Evolutionary conservation across 306 rosid genomes (phyloP).

Genomic region (Rubus parviflorus): DNA sequence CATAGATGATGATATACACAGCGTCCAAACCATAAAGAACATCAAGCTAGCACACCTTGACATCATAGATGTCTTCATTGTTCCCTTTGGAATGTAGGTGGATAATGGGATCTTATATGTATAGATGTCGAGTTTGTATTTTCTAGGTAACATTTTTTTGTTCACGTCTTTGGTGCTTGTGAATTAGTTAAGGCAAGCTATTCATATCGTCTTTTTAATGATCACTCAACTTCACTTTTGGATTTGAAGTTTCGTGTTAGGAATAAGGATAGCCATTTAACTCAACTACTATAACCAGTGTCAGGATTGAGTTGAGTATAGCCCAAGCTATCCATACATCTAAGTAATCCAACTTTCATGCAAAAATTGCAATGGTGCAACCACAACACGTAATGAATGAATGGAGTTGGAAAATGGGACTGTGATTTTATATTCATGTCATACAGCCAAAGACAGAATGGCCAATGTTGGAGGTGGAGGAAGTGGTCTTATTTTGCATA

Average conservation of each 20-base stretch:
- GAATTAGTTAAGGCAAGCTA: constrained; percentile 38
- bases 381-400: neutral
- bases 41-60: constrained; percentile 27
- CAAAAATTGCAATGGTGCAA: neutral
- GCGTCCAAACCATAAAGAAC: constrained; percentile 35
- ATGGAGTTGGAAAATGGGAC: neutral
- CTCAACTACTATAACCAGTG: neutral
- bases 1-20: constrained; percentile 37
- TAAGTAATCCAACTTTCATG: neutral
- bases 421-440: neutral
- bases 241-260: neutral
- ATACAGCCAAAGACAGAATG: neutral
- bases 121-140: constrained; percentile 25
- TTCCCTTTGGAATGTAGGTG: constrained; percentile 18
- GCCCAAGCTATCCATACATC: neutral
- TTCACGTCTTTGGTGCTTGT: constrained; percentile 40
- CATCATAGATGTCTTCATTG: constrained; percentile 40
- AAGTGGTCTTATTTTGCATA: too few species aligned
- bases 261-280: neutral
- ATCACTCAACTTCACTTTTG: constrained; percentile 6
- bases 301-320: neutral
- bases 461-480: too few species aligned
- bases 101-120: constrained; percentile 4
- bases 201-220: neutral
- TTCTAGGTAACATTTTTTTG: constrained; percentile 20